Base-by-base conservation (phyloP, 495 filamentous ascomycete genomes). In the Xylaria scruposa region DNA sequence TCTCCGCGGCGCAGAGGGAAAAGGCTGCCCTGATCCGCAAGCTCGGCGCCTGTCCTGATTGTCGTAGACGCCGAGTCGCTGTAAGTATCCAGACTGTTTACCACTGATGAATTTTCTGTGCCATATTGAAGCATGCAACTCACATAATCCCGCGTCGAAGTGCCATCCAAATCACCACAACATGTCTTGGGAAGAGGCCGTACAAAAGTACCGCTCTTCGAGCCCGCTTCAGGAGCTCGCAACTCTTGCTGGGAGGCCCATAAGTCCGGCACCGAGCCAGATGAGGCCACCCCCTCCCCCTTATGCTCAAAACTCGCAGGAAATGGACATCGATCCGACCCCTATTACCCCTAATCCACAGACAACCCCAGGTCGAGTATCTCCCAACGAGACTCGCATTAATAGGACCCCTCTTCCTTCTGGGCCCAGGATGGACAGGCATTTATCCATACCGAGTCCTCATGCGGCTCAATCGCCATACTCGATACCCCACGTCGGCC, bases 121-220 rank as follows among this genome's bases (percentile, higher is more conserved):
- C 36, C 17, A 26, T 62, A 4, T 51, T 51, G 56, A 49, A 64
- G 49, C 29, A 49, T 66, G 56, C 59, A 61, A 71, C 77, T 79
- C 70, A 80, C 76, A 77, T 77, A 58, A 72, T 72, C 61, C 54
- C 56, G 47, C 63, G 54, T 65, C 31, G 26, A 74, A 86, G 85
- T 86, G 85, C 71, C 83, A 86, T 73, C 84, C 85, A 0, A 82
- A 82, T 63, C 85, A 86, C 74, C 83, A 85, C 71, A 81, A 81
- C 73, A 85, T 85, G 83, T 83, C 84, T 1, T 86, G 84, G 83
- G 85, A 86, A 74, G 83, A 85, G 42, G 82, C 83, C 29, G 77
- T 81, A 38, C 77, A 77, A 68, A 86, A 83, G 72, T 85, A 81
- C 78, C 77, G 78, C 38, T 80, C 81, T 26, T 76, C 78, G 58